phyloP scores from a whole-genome alignment of 129 eudicot genomes.

The Calendula officinalis region DNA sequence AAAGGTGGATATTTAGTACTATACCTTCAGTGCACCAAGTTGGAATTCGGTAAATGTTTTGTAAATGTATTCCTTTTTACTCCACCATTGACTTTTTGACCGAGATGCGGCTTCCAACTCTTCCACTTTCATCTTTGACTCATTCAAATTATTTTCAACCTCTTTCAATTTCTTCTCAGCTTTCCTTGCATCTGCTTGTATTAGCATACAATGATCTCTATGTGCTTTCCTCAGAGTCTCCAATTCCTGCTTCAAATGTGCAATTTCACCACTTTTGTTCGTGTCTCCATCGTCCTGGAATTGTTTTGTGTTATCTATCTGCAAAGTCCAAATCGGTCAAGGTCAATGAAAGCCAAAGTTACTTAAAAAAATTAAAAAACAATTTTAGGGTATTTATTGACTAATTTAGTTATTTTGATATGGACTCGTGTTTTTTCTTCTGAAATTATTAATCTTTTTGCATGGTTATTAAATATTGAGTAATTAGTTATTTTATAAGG shows the following conservation, averaged over 20 bases:
- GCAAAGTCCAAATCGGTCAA: not conserved
- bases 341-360: too few species aligned
- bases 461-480: too few species aligned
- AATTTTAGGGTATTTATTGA: too few species aligned
- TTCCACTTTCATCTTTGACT: slow-evolving; percentile 48
- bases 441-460: too few species aligned
- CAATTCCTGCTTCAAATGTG: slow-evolving; percentile 47
- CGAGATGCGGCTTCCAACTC: slow-evolving; percentile 55
- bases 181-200: slow-evolving; percentile 43
- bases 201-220: slow-evolving; percentile 38
- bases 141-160: slow-evolving; percentile 38
- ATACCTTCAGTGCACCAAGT: slow-evolving; percentile 67
- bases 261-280: slow-evolving; percentile 40
- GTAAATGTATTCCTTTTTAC: slow-evolving; percentile 57
- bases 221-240: slow-evolving; percentile 46
- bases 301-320: slow-evolving; percentile 46
- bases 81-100: slow-evolving; percentile 53
- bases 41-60: slow-evolving; percentile 65
- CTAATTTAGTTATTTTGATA: too few species aligned
- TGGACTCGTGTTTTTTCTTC: too few species aligned
- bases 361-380: too few species aligned
- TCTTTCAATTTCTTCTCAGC: slow-evolving; percentile 51
- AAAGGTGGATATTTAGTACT: slow-evolving; percentile 13
- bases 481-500: too few species aligned
- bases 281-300: slow-evolving; percentile 40